Evolutionary conservation across 208 protist species (phyloP), one percentile per base, ranked within the genome.

Genomic region (Crithidia fasciculata): DNA sequence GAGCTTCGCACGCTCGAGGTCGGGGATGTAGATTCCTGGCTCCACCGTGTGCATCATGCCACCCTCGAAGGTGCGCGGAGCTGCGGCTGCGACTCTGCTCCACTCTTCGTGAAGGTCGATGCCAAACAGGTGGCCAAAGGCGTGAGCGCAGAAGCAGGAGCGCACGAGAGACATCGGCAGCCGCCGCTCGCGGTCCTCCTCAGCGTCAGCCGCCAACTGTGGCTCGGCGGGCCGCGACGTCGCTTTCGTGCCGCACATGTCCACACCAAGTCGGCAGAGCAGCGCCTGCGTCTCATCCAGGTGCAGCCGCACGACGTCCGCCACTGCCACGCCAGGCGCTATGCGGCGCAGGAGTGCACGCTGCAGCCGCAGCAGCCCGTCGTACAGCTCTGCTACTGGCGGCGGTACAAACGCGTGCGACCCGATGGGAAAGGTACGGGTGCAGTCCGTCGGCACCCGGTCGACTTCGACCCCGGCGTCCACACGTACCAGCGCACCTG

Each of bases 1-100:
- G 5, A 53, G 50, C 8, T 54, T 36, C 8, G 69, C 78, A 5
- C 72, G 76, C 9, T 28, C 40, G 39, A 54, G 59, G 41, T 52
- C 47, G 0, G 83, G 83, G n/a, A 91, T 60, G 70, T 91, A 91
- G 36, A 91, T 56, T 39, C 87, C 87, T 3, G 87, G 87, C 65
- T 91, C 87, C 2, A 91, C 83, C 3, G 87, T 91, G 77, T 89
- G 81, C 81, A 91, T 85, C 81, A 89, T 85, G 58, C 85, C 85
- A 0, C 83, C 87, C 5, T 13, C 59, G 7, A 90, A 47, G 40
- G 63, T 18, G 54, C 53, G 28, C 28, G 56, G 8, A 49, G 63
- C 13, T 73, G 9, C 58, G 69, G 53, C 10, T 37, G 39, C 19
- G 8, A 52, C 39, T 63, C 60, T 60, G 37, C 45, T 64, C 43